These are phyloP conservation scores for Neospermospora avenae DNA, from an alignment of 2,329 filamentous ascomycete species.

Conservation along the genomic window DNA sequence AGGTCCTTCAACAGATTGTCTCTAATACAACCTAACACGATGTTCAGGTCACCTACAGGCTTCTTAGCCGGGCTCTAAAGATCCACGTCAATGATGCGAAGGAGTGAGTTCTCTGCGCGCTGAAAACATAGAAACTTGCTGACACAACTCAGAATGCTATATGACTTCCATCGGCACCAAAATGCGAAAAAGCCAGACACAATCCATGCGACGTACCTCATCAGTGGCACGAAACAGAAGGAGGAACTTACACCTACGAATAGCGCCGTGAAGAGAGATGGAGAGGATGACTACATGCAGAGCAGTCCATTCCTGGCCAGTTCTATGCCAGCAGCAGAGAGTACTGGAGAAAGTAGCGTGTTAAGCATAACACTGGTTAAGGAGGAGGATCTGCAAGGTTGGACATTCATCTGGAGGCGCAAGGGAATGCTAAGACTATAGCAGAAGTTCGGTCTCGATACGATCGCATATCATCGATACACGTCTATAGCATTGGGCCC, in stretches of 20 bases:
- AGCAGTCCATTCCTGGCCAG: conserved; percentile 66
- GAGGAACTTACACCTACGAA: conserved; percentile 37
- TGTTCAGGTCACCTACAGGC: conserved; percentile 76
- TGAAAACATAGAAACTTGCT: background rate
- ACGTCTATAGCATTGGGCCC: conserved; percentile 82
- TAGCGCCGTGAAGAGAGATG: conserved; percentile 45
- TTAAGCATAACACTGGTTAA: conserved; percentile 63
- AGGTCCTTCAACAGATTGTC: background rate
- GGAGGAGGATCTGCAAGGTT: conserved; percentile 66
- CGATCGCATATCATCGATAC: conserved; percentile 71
- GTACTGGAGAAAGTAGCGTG: conserved; percentile 50
- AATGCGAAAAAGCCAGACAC: conserved; percentile 70
- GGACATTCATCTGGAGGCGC: conserved; percentile 39
- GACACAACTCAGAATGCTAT: conserved; percentile 66
- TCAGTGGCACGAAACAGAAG: conserved; percentile 64
- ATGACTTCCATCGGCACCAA: conserved; percentile 76
- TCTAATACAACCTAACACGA: conserved; percentile 8
- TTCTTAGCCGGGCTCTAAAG: conserved; percentile 76
- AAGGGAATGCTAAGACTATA: conserved; percentile 9
- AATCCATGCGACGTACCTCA: conserved; percentile 88
- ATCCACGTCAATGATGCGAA: conserved; percentile 87
- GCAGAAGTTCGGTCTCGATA: conserved; percentile 66
- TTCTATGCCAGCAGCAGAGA: conserved; percentile 56
- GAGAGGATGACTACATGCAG: conserved; percentile 64
- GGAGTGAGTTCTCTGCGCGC: conserved; percentile 51